phyloP scores from a whole-genome alignment of 805 yeast species.

The Helenozyma baotianmanensis region DNA sequence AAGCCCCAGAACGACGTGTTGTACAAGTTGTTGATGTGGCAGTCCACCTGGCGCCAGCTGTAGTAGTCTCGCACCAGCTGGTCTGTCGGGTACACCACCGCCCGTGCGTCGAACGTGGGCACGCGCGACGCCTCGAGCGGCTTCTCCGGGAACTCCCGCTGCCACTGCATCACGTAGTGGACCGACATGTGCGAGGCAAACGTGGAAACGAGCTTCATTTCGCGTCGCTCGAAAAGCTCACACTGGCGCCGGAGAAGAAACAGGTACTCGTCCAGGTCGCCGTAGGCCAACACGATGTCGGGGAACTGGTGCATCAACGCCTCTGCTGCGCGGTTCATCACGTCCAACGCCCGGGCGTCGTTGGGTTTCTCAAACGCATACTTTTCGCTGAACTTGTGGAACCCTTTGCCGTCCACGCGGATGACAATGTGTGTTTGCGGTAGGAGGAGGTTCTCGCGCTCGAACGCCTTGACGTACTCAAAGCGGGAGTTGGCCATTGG shows the following conservation, averaged over 20 bases:
- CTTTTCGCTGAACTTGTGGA: constrained; percentile 73
- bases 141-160: constrained; percentile 46
- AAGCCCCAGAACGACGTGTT: constrained; percentile 91
- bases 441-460: constrained; percentile 63
- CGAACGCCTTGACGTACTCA: constrained; percentile 84
- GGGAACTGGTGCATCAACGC: constrained; percentile 59
- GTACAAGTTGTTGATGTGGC: constrained; percentile 91
- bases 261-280: constrained; percentile 93
- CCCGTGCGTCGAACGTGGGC: constrained; percentile 90
- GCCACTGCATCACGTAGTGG: constrained; percentile 69
- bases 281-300: constrained; percentile 80
- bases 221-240: constrained; percentile 76
- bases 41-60: constrained; percentile 94
- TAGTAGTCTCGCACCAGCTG: constrained; percentile 70
- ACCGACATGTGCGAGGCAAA: constrained; percentile 81
- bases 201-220: constrained; percentile 72
- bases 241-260: constrained; percentile 66
- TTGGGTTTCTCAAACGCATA: constrained; percentile 86
- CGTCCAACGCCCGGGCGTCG: constrained; percentile 66
- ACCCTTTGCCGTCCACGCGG: constrained; percentile 90
- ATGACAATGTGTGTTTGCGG: constrained; percentile 81
- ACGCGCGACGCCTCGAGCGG: constrained; percentile 49
- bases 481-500: constrained; percentile 79
- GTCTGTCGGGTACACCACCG: constrained; percentile 74
- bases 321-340: constrained; percentile 80